Evolutionary conservation across 768 basidiomycete species (phyloP), one percentile per base, ranked within the genome.

Genomic region (Lactarius deliciosus): DNA sequence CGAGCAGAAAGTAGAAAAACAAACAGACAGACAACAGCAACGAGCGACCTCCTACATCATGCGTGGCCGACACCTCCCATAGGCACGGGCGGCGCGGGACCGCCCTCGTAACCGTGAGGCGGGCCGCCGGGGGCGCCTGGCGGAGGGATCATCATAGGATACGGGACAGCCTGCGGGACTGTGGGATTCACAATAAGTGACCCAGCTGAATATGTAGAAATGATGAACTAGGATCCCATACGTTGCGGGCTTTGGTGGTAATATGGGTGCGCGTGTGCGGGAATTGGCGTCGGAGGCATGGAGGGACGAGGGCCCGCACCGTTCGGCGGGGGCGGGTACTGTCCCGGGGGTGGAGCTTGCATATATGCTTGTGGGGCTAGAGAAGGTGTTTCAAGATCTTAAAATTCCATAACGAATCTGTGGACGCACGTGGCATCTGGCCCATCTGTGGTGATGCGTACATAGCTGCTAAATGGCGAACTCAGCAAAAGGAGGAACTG

Each of bases 121-220:
- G 87, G 88, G 47, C 84, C 84, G 54, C 79, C 83, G n/a, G 77
- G 79, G 64, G 81, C 84, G 59, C 88, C 86, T 16, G 88, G 88
- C 63, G 89, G 90, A 63, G 87, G 89, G 89, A 92, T 92, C 91
- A 94, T 94, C 89, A 92, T 91, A n/a, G 84, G 88, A 75, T 94
- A 94, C 57, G 90, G 89, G 70, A 91, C 86, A 40, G 92, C 90
- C 72, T 93, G 92, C 77, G 88, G 87, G 75, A 94, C 92, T 94
- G 77, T 69, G 61, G 32, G 43, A 25, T 25, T 36, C 15, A 6
- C 20, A 53, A 60, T 64, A 22, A 64, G 53, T 18, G 25, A 22
- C 11, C 28, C 22, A 25, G 47, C 15, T 34, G 43, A 64, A 65
- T 73, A 70, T 64, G 64, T 66, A 64, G 59, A 72, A 68, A 73